These are phyloP conservation scores for Selaginella moellendorffii DNA, from an alignment of 75 land plant species.

Conservation along the genomic window DNA sequence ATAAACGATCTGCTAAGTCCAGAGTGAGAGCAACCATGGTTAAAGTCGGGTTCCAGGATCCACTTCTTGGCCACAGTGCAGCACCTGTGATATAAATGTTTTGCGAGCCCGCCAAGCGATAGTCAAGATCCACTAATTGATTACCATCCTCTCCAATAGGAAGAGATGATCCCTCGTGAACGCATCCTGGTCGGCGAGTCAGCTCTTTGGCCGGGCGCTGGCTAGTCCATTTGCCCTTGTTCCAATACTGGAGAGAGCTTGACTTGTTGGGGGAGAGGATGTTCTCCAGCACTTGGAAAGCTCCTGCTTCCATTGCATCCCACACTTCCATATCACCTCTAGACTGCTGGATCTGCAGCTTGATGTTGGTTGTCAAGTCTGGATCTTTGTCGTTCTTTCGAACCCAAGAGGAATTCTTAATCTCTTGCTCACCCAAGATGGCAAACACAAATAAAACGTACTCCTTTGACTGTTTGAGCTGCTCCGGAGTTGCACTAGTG, in stretches of 20 bases:
- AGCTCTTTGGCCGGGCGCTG: not conserved
- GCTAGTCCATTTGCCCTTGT: not conserved
- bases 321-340: not conserved
- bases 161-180: conserved; percentile 11
- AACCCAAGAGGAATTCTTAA: not conserved
- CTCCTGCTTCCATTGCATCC: conserved; percentile 12
- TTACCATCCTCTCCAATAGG: conserved; percentile 5
- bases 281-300: conserved; percentile 10
- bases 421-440: conserved; percentile 6
- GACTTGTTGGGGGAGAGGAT: conserved; percentile 4
- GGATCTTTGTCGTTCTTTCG: not conserved
- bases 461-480: conserved; percentile 7
- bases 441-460: conserved; percentile 14
- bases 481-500: conserved; percentile 5
- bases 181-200: conserved; percentile 8
- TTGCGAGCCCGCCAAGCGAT: conserved; percentile 12
- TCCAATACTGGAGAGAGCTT: not conserved
- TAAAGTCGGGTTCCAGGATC: conserved; percentile 15
- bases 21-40: conserved; percentile 13
- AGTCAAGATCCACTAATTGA: conserved; percentile 11
- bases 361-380: conserved; percentile 8
- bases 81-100: conserved; percentile 16
- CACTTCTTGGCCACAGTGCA: conserved; percentile 10
- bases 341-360: not conserved
- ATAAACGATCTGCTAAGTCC: conserved; percentile 12